Conservation (phyloP, 441 rosid genomes). For the Capsella rubella region DNA sequence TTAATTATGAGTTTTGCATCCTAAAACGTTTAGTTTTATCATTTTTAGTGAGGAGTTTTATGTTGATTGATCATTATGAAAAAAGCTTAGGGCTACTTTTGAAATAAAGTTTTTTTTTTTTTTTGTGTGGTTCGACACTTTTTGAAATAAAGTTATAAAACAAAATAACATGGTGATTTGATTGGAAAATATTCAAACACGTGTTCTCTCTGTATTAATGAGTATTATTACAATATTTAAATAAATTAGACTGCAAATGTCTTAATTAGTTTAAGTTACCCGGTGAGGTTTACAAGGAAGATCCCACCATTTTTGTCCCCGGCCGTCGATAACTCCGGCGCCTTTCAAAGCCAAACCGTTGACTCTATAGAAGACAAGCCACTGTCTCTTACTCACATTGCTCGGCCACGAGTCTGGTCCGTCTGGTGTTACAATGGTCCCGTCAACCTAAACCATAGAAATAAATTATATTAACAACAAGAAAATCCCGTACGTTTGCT, state of each 20-base stretch:
- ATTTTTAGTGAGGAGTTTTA: not conserved
- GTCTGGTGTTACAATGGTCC: constrained; percentile 78
- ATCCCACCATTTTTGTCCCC: constrained; percentile 99
- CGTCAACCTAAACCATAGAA: constrained; percentile 51
- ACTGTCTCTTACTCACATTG: constrained; percentile 73
- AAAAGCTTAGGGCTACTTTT: not conserved
- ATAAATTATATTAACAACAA: not conserved
- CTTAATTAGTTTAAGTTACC: constrained; percentile 44
- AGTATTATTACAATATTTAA: not conserved
- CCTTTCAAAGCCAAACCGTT: constrained; percentile 68
- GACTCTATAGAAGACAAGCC: constrained; percentile 90
- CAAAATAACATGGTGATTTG: not conserved
- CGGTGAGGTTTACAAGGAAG: constrained; percentile 98
- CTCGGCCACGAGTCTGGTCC: constrained; percentile 87
- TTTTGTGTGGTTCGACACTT: not conserved
- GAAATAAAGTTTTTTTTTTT: no score
- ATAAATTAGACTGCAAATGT: not conserved
- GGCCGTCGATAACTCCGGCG: constrained; percentile 73
- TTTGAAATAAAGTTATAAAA: not conserved
- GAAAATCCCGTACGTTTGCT: not conserved
- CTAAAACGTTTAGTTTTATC: not conserved
- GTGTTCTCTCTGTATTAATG: not conserved
- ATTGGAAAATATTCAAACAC: not conserved
- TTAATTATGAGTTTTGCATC: not conserved
- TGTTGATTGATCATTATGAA: constrained; percentile 1